Conservation (phyloP, 148 eudicot species). For the Diospyros kaki region DNA sequence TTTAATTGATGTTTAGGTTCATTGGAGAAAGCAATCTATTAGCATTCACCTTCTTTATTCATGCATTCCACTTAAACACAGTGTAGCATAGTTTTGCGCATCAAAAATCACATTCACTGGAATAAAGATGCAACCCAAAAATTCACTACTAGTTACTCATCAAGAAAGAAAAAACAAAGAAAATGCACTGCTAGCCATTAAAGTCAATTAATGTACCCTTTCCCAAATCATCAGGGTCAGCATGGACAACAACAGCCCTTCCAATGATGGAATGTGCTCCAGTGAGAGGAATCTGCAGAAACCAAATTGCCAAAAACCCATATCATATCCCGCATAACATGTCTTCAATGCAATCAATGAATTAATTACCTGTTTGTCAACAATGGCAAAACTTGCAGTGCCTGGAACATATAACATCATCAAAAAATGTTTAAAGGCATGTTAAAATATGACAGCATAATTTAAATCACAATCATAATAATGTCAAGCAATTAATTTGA, state of each 20-base stretch:
- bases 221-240: conserved; percentile 94
- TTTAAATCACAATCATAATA: background rate
- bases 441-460: background rate
- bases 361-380: conserved; percentile 58
- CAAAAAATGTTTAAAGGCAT: background rate
- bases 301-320: background rate
- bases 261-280: conserved; percentile 83
- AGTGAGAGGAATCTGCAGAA: conserved; percentile 67
- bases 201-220: conserved; percentile 43
- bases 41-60: background rate
- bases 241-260: conserved; percentile 96
- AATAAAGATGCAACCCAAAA: background rate
- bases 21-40: too few relatives aligned
- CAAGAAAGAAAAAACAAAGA: background rate
- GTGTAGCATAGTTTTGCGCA: background rate
- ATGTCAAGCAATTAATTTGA: too few relatives aligned
- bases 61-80: background rate
- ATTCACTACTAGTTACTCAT: background rate
- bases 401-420: conserved; percentile 29
- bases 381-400: conserved; percentile 67
- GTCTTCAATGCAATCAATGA: background rate
- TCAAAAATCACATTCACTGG: background rate
- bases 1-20: too few relatives aligned
- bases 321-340: background rate
- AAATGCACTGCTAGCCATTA: background rate